A percentile compares a stretch with the other conserved stretches of the same genome.
phyloP scores from a whole-genome alignment of 768 basidiomycete genomes.

The Dioszegia crocea region DNA sequence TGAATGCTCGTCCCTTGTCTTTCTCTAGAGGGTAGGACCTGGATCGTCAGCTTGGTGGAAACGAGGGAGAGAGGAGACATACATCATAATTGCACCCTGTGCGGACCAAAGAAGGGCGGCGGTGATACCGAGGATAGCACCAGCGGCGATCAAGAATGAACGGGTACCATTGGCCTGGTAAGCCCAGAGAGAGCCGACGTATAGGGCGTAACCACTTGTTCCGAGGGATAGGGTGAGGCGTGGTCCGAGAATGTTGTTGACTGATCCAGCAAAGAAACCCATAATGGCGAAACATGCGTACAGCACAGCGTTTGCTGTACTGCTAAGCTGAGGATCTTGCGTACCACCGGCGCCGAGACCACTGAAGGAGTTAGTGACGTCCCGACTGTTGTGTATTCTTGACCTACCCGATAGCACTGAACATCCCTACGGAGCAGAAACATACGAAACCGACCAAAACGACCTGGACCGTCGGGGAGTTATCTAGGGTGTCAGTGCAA shows the following conservation, averaged over 20 bases:
- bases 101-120: conserved; percentile 51
- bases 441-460: conserved; percentile 31
- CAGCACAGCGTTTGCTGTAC: conserved; percentile 53
- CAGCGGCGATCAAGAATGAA: conserved; percentile 55
- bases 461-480: conserved; percentile 29
- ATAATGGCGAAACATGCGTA: conserved; percentile 54
- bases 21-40: conserved; percentile 57
- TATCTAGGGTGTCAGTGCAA: conserved; percentile 16
- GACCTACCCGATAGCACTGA: conserved; percentile 20
- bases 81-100: conserved; percentile 57
- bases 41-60: background rate
- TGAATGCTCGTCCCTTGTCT: conserved; percentile 58
- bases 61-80: background rate
- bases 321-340: conserved; percentile 52
- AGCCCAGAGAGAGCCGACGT: conserved; percentile 45
- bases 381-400: background rate
- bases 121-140: conserved; percentile 7
- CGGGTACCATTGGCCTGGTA: conserved; percentile 51
- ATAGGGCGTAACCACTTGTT: conserved; percentile 69
- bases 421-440: conserved; percentile 39
- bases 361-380: background rate
- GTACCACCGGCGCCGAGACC: conserved; percentile 45
- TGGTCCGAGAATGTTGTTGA: conserved; percentile 69
- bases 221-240: conserved; percentile 69
- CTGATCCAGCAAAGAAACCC: conserved; percentile 52